These are phyloP conservation scores for Aegilops sharonensis DNA, from an alignment of 176 grass and related monocot species.

Conservation along the genomic window DNA sequence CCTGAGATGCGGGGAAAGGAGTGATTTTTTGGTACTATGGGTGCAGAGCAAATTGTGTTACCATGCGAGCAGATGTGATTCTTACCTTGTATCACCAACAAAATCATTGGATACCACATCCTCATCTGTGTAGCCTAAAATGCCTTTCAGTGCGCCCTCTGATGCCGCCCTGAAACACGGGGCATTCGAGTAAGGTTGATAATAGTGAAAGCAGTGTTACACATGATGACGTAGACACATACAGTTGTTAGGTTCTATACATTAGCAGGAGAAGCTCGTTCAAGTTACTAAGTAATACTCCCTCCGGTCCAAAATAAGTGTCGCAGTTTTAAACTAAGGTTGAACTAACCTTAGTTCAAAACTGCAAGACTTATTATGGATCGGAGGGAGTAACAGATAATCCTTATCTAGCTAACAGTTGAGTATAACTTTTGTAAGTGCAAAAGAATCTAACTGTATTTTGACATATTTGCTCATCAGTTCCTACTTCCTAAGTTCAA, in stretches of 20 bases:
- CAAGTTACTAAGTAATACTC: neutral
- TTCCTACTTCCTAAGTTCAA: neutral
- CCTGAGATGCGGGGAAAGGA: slow-evolving; percentile 38
- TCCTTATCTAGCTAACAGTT: neutral
- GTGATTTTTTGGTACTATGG: neutral
- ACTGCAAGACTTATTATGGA: too few relatives aligned
- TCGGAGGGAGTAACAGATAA: too few relatives aligned
- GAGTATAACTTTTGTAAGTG: neutral
- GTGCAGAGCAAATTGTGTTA: neutral
- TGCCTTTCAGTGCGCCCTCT: slow-evolving; percentile 83
- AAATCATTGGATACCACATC: slow-evolving; percentile 98
- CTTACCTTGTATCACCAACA: slow-evolving; percentile 82
- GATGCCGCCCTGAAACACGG: slow-evolving; percentile 65
- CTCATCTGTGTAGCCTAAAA: slow-evolving; percentile 95
- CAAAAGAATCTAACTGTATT: neutral
- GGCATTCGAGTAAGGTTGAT: neutral
- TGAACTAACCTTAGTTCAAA: too few relatives aligned
- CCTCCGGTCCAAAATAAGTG: too few relatives aligned
- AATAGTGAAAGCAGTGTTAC: neutral
- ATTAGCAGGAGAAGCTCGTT: neutral
- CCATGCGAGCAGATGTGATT: neutral
- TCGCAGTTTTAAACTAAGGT: too few relatives aligned
- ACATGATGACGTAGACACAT: neutral
- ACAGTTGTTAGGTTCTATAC: neutral
- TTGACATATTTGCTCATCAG: neutral